phyloP scores from a whole-genome alignment of 371 early-diverging fungal genomes.

The Funneliformis caledonium region DNA sequence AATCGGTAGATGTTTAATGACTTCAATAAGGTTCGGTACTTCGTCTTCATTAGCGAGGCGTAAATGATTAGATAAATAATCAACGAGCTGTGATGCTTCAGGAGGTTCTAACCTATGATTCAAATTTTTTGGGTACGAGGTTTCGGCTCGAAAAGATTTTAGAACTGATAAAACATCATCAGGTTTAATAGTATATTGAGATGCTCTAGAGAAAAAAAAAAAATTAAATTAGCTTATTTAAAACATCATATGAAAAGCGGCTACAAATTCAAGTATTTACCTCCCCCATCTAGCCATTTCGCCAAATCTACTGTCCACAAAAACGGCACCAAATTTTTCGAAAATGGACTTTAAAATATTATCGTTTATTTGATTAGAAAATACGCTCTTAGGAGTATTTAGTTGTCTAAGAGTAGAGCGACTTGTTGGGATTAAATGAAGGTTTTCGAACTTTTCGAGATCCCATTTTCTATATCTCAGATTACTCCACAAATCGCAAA shows the following conservation, averaged over 20 bases:
- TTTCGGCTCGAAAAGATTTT: too few relatives aligned
- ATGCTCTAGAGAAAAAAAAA: not conserved
- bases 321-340: constrained; percentile 16
- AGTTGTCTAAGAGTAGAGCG: not conserved
- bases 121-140: not conserved
- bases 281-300: not conserved
- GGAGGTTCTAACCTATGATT: not conserved
- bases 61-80: not conserved
- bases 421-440: constrained; percentile 23
- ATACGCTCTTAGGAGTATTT: not conserved
- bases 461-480: not conserved
- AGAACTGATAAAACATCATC: not conserved
- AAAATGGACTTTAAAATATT: not conserved
- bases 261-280: not conserved
- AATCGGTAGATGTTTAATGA: constrained; percentile 7
- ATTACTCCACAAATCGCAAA: constrained; percentile 13
- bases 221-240: not conserved
- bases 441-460: not conserved
- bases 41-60: not conserved
- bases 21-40: not conserved
- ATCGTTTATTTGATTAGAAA: not conserved
- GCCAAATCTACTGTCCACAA: not conserved
- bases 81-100: not conserved
- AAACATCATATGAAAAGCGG: not conserved
- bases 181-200: not conserved